These are phyloP conservation scores for Lepidium africanum DNA, from an alignment of 345 rosid species.

Conservation along the genomic window DNA sequence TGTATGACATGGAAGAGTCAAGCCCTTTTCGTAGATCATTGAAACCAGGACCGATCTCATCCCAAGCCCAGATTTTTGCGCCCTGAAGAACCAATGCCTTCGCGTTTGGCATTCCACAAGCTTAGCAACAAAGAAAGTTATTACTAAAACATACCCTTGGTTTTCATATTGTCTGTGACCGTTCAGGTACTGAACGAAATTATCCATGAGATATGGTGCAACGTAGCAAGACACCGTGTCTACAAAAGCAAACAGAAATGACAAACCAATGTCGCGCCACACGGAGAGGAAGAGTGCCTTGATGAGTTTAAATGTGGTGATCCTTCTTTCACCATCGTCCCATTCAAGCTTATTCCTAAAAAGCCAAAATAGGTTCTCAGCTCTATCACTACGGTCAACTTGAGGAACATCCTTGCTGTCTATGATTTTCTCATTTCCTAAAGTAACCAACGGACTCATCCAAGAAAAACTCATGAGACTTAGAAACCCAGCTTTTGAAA, in stretches of 20 bases:
- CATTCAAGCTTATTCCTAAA: conserved; percentile 30
- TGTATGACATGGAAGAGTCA: conserved; percentile 41
- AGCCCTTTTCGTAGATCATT: conserved; percentile 45
- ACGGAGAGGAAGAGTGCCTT: conserved; percentile 30
- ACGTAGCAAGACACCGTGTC: conserved; percentile 33
- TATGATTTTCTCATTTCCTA: conserved; percentile 36
- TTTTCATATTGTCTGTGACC: conserved; percentile 23
- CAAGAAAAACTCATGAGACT: conserved; percentile 39
- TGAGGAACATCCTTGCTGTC: conserved; percentile 43
- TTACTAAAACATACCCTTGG: conserved; percentile 44
- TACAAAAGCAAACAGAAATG: conserved; percentile 25
- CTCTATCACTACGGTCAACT: conserved; percentile 30
- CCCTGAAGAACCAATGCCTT: conserved; percentile 45
- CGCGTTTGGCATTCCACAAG: conserved; percentile 43
- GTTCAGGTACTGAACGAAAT: conserved; percentile 46
- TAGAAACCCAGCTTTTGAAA: conserved; percentile 35
- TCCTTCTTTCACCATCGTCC: conserved; percentile 25
- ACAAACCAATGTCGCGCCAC: conserved; percentile 30
- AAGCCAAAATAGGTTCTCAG: conserved; percentile 13
- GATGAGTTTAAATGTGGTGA: conserved; percentile 30
- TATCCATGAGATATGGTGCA: conserved; percentile 39
- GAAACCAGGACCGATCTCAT: conserved; percentile 39
- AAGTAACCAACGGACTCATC: conserved; percentile 32
- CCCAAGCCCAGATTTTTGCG: conserved; percentile 36
- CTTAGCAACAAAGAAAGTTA: conserved; percentile 42